Conservation (phyloP, 768 basidiomycete genomes). For the Mycena latifolia region DNA sequence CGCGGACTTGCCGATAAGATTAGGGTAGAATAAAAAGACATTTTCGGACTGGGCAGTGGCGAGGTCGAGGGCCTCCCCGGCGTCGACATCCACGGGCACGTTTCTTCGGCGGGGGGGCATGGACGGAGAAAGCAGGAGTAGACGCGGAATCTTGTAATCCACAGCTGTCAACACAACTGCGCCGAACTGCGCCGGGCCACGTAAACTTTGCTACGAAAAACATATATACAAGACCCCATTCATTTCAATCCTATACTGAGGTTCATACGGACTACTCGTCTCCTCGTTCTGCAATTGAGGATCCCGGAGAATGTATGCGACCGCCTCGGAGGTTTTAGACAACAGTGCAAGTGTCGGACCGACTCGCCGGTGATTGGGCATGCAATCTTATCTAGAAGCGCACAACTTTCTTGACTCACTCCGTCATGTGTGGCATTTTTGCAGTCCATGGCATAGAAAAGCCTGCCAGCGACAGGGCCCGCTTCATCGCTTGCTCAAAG, state of each 20-base stretch:
- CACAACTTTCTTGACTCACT: slow-evolving; percentile 26
- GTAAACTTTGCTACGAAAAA: no score
- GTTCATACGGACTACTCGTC: no score
- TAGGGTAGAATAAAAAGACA: slow-evolving; percentile 97
- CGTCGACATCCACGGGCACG: slow-evolving; percentile 78
- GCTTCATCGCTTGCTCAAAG: slow-evolving; percentile 88
- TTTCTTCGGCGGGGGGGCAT: slow-evolving; percentile 55
- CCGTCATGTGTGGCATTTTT: slow-evolving; percentile 91
- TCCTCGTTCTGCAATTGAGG: no score
- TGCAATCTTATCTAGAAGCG: slow-evolving; percentile 23
- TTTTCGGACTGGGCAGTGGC: slow-evolving; percentile 95
- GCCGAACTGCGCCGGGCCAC: no score
- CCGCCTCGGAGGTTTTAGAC: no score
- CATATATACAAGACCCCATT: no score
- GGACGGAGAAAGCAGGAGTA: slow-evolving; percentile 14
- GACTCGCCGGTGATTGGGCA: slow-evolving; percentile 1
- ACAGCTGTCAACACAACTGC: slow-evolving; percentile 1
- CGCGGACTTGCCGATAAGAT: slow-evolving; percentile 84
- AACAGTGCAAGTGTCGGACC: slow-evolving; percentile 14
- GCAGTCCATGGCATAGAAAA: slow-evolving; percentile 86
- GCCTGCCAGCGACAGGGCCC: slow-evolving; percentile 75
- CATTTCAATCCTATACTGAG: no score
- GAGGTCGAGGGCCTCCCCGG: slow-evolving; percentile 88
- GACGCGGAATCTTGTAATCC: not conserved
- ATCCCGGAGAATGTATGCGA: no score